Evolutionary conservation across 768 basidiomycete genomes (phyloP).

Genomic region (Leccinum boreale): DNA sequence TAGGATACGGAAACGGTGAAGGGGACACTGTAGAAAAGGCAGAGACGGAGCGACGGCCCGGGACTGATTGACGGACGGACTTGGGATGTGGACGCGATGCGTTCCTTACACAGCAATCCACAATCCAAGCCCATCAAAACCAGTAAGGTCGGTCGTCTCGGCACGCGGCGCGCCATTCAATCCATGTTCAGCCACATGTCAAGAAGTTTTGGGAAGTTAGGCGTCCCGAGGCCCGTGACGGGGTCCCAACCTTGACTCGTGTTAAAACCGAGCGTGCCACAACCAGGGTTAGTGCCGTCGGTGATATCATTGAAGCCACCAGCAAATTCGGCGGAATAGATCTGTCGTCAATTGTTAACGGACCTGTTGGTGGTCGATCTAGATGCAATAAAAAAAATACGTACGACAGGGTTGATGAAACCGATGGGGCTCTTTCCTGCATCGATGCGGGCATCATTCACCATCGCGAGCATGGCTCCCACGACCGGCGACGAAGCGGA

Average conservation of each 20-base stretch:
- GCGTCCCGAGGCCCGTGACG: conserved; percentile 51
- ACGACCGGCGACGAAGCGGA: conserved; percentile 64
- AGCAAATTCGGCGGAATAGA: conserved; percentile 33
- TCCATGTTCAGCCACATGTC: conserved; percentile 1
- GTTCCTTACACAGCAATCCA: too few relatives aligned
- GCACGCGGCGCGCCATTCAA: background rate
- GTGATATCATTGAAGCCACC: conserved; percentile 50
- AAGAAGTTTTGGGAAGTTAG: conserved; percentile 36
- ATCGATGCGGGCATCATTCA: conserved; percentile 59
- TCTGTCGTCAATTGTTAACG: conserved; percentile 33
- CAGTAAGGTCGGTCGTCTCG: background rate
- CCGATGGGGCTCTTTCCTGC: conserved; percentile 47
- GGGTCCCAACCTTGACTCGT: conserved; percentile 33
- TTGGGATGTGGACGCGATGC: too few relatives aligned
- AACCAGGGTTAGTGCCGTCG: conserved; percentile 44
- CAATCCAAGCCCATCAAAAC: background rate
- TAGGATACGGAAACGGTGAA: too few relatives aligned
- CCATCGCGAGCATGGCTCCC: conserved; percentile 55
- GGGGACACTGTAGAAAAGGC: too few relatives aligned
- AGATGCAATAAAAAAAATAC: conserved; percentile 8
- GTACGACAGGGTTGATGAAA: conserved; percentile 43
- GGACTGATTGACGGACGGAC: too few relatives aligned
- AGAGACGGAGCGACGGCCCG: too few relatives aligned
- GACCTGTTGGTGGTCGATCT: background rate
- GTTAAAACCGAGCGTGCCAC: conserved; percentile 37